phyloP scores from a whole-genome alignment of 148 eudicot species.

The Persicaria maculosa region DNA sequence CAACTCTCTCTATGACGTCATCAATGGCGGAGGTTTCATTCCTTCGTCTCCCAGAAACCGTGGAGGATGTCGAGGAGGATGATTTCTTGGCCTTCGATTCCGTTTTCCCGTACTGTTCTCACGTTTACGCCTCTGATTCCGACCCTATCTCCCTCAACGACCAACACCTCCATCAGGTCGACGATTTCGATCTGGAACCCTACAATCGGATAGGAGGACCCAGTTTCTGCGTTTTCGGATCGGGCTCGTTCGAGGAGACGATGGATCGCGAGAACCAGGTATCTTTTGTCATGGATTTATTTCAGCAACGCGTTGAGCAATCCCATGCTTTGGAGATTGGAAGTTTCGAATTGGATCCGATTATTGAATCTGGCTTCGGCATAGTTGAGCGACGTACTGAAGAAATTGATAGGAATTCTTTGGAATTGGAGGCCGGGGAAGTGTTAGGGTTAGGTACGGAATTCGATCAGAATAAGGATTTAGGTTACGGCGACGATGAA shows the following conservation, averaged over 20 bases:
- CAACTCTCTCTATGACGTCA: conserved; percentile 8
- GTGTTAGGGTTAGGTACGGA: conserved; percentile 33
- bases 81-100: conserved; percentile 26
- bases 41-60: conserved; percentile 28
- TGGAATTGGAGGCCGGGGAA: conserved; percentile 38
- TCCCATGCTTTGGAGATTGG: conserved; percentile 19
- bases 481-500: conserved; percentile 15
- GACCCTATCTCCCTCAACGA: conserved; percentile 13
- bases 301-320: conserved; percentile 50
- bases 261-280: conserved; percentile 49
- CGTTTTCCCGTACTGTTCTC: conserved; percentile 20
- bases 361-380: conserved; percentile 25
- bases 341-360: conserved; percentile 16
- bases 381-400: conserved; percentile 23
- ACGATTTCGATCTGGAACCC: not conserved
- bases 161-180: not conserved
- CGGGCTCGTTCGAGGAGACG: conserved; percentile 12
- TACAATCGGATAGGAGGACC: not conserved
- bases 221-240: conserved; percentile 8
- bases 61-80: conserved; percentile 26
- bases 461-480: conserved; percentile 8
- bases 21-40: conserved; percentile 44
- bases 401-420: conserved; percentile 24
- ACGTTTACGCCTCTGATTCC: conserved; percentile 16
- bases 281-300: conserved; percentile 44